Conservation (phyloP, 148 eudicot species). For the Salicornia ramosissima region DNA sequence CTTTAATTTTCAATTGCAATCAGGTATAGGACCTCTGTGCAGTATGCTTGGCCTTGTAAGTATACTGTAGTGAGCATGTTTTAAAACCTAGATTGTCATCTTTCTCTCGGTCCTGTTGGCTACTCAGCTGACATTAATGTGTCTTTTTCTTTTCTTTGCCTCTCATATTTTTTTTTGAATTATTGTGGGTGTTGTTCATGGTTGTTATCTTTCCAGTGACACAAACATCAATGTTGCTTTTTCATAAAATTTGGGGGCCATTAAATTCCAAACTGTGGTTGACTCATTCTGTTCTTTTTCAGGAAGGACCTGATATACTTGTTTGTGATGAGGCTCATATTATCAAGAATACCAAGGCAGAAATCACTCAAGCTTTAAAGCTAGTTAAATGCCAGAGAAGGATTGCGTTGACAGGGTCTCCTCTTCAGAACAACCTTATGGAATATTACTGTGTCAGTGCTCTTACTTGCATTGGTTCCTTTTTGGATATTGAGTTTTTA, state of each 20-base stretch:
- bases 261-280: not conserved
- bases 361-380: slow-evolving; percentile 84
- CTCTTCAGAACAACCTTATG: slow-evolving; percentile 98
- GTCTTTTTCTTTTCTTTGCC: too few relatives aligned
- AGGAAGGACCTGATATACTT: slow-evolving; percentile 98
- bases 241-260: not conserved
- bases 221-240: too few relatives aligned
- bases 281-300: slow-evolving; percentile 21
- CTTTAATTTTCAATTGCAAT: not conserved
- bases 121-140: too few relatives aligned
- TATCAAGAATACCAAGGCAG: slow-evolving; percentile 88
- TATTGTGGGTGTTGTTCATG: too few relatives aligned
- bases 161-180: too few relatives aligned
- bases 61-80: not conserved
- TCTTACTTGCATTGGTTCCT: slow-evolving; percentile 1
- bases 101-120: too few relatives aligned
- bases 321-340: slow-evolving; percentile 99
- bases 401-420: slow-evolving; percentile 97
- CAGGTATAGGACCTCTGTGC: not conserved
- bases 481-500: not conserved
- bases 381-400: slow-evolving; percentile 91
- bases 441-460: slow-evolving; percentile 91
- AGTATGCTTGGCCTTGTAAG: not conserved
- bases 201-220: too few relatives aligned
- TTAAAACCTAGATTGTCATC: too few relatives aligned